phyloP scores from a whole-genome alignment of 495 filamentous ascomycete species.

The Amphirosellinia nigrospora region DNA sequence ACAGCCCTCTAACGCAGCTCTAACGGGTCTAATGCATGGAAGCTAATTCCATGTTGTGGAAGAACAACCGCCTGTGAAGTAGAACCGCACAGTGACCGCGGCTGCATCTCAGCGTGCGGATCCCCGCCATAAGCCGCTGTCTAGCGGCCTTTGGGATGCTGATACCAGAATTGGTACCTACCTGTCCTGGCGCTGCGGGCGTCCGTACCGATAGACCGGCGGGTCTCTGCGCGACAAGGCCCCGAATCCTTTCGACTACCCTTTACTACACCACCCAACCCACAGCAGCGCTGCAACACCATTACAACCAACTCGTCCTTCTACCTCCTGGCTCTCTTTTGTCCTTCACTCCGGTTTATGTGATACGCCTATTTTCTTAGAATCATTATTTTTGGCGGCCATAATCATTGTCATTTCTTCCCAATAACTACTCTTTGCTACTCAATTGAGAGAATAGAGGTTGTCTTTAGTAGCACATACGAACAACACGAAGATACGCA shows the following conservation, averaged over 20 bases:
- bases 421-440: not conserved
- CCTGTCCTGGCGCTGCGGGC: conserved; percentile 16
- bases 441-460: conserved; percentile 11
- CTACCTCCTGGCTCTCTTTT: conserved; percentile 1
- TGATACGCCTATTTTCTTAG: not conserved
- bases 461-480: not conserved
- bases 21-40: conserved; percentile 1
- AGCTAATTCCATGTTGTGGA: conserved; percentile 4
- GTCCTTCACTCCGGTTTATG: not conserved
- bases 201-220: conserved; percentile 21
- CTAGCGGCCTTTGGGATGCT: not conserved
- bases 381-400: not conserved
- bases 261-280: conserved; percentile 17
- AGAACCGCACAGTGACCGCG: not conserved
- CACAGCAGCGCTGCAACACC: conserved; percentile 8
- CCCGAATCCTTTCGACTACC: conserved; percentile 29
- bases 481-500: conserved; percentile 15
- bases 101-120: not conserved
- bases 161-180: not conserved
- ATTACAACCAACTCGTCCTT: conserved; percentile 5
- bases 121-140: not conserved
- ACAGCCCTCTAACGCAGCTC: conserved; percentile 10
- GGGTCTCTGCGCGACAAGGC: conserved; percentile 23
- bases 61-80: not conserved
- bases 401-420: not conserved